Base-by-base conservation (phyloP, 768 basidiomycete species). In the Lentinula raphanica region DNA sequence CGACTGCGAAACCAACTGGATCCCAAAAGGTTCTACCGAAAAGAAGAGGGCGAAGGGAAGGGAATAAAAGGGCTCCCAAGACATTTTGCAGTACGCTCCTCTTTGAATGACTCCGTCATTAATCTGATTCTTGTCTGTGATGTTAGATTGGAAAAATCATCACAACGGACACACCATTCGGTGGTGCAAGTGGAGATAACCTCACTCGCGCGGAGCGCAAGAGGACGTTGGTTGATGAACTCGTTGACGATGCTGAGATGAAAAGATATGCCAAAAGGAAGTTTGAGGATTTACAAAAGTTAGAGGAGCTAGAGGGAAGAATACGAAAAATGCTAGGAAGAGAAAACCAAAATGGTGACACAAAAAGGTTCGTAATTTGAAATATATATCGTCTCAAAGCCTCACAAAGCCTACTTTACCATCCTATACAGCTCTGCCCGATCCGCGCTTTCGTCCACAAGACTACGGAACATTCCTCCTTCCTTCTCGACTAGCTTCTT, bases 221-320 rank as follows among this genome's bases (percentile, higher is more conserved):
- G 72, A 79, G 92, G 60, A 91, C 88, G 4, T 72, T 94, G 46
- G 89, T 97, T 23, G 92, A 94, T 60, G 94, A 95, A 65, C 77
- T 96, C 35, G 84, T 95, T 51, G 90, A 90, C 64, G 93, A 95
- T 72, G 86, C 90, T 2, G 90, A 94, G 71, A 83, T 90, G 27
- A 85, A 84, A 68, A 79, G 86, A 60, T 94, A 94, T 67, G 88
- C 94, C n/a, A 94, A 94, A 75, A 85, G 82, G 75, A 95, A 95
- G 74, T 94, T 93, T 72, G 82, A 83, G 60, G 89, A 92, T 54
- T 72, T 94, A 48, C 87, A 92, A 72, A 67, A 70, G 81, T 84
- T 42, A 79, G 87, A 64, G 86, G 82, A 19, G 84, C 84, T 15
- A 84, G 76, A 65, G 91, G 92, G 7, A 80, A 79, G 62, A 85